These are phyloP conservation scores for Myriosclerotinia scirpicola DNA, from an alignment of 2,329 filamentous ascomycete genomes.

Conservation along the genomic window DNA sequence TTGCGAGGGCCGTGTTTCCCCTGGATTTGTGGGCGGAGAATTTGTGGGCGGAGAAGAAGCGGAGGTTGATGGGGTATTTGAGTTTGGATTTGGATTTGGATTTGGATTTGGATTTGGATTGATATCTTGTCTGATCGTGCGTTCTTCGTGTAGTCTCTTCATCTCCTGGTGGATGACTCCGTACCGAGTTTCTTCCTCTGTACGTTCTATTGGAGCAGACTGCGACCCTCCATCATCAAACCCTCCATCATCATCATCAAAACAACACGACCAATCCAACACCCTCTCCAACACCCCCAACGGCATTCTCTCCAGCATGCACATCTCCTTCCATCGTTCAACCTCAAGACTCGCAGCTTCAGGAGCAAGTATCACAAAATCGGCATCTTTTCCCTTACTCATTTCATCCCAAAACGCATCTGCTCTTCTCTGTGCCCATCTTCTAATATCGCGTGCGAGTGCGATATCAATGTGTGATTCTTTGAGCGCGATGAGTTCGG, in stretches of 20 bases:
- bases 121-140: background rate
- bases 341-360: background rate
- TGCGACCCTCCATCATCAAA: background rate
- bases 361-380: background rate
- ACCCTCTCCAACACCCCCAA: background rate
- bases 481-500: background rate
- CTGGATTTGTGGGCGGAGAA: background rate
- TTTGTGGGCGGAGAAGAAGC: no score
- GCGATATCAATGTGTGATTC: background rate
- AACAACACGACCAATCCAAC: background rate
- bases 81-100: background rate
- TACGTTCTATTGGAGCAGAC: background rate
- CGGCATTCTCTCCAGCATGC: background rate
- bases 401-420: background rate
- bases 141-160: background rate
- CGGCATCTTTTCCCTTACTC: background rate
- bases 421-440: background rate
- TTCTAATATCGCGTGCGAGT: background rate
- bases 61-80: background rate
- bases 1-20: no score
- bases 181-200: background rate
- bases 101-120: background rate
- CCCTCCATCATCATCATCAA: background rate
- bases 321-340: background rate
- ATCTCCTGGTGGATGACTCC: background rate